Base-by-base conservation (phyloP, 176 grass and related monocot species). In the Aegilops tauschii region DNA sequence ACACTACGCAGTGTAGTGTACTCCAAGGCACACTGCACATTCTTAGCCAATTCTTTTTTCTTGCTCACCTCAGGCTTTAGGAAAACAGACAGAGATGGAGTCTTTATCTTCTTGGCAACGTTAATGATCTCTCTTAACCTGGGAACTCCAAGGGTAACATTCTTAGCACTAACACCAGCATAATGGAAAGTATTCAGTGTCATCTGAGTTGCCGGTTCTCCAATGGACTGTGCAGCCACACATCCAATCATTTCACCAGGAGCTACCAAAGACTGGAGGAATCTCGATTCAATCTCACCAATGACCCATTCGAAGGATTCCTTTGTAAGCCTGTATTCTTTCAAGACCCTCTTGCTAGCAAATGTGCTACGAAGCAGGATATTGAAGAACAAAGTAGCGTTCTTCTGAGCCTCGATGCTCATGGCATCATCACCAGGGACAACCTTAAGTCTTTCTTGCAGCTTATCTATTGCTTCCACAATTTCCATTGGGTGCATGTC, bases 151-250 rank as follows among this genome's bases (percentile, higher is more conserved):
- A 99, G 97, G 77, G 97, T 99, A 34, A 99, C 97, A 80, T 99
- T 99, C 92, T 99, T 99, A 34, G 94, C 97, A 87, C 97, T 99
- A 42, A 99, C 97, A 99, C 97, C 94, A 93, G 94, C 97, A 96
- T 96, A 99, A 72, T 99, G 97, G 83, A 99, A 99, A 62, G 92
- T 99, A 88, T 99, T 96, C 45, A 93, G 77, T 11, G 97, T 96
- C 97, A 99, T 99, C 85, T 99, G 97, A 72, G 94, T 96, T 21
- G 94, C 94, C 84, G 94, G 94, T 87, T 99, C 97, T 47, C 97
- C 97, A 88, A 99, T 96, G 27, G 94, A 99, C 66, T 99, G 97
- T 35, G 97, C 97, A 86, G 97, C 97, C 34, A 99, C 94, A 91
- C 97, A 99, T 58, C 97, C 97, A 84, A 99, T 96, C 97, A 96